Percentiles rank a stretch among this genome's conserved stretches.
Conservation (phyloP, 1,284 basidiomycete species). For the Microbotryum saponariae region DNA sequence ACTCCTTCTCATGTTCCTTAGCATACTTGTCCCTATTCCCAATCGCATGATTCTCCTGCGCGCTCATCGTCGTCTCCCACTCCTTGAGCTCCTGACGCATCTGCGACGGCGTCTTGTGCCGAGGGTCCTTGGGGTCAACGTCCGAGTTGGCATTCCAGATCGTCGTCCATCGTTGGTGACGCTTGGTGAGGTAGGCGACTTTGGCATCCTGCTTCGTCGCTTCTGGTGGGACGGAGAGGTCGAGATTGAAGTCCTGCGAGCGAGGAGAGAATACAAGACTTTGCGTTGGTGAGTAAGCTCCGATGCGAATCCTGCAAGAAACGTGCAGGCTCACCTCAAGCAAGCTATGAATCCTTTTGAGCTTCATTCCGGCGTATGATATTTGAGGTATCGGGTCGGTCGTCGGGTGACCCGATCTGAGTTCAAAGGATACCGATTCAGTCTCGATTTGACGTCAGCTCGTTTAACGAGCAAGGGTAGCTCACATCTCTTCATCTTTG, state of each 20-base stretch:
- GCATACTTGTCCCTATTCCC: background rate
- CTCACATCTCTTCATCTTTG: background rate
- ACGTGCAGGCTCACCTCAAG: constrained; percentile 8
- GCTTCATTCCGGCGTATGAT: constrained; percentile 8
- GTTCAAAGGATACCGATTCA: background rate
- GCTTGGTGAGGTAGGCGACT: background rate
- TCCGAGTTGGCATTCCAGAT: constrained; percentile 29
- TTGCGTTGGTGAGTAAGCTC: background rate
- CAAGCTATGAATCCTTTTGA: constrained; percentile 3
- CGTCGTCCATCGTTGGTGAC: constrained; percentile 16
- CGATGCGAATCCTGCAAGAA: background rate
- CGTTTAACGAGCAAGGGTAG: background rate
- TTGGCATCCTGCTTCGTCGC: constrained; percentile 5
- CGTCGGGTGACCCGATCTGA: background rate
- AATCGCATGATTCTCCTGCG: background rate
- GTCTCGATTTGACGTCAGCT: background rate
- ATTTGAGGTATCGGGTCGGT: constrained; percentile 2
- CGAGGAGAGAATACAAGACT: background rate
- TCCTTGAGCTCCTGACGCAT: constrained; percentile 9
- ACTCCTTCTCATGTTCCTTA: background rate
- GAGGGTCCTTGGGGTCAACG: constrained; percentile 1
- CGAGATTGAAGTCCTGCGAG: constrained; percentile 3
- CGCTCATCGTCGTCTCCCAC: constrained; percentile 21
- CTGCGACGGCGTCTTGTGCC: constrained; percentile 5
- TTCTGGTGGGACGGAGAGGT: background rate